Evolutionary conservation across 2,329 filamentous ascomycete species (phyloP).

Genomic region (Arthrinium phaeospermum): DNA sequence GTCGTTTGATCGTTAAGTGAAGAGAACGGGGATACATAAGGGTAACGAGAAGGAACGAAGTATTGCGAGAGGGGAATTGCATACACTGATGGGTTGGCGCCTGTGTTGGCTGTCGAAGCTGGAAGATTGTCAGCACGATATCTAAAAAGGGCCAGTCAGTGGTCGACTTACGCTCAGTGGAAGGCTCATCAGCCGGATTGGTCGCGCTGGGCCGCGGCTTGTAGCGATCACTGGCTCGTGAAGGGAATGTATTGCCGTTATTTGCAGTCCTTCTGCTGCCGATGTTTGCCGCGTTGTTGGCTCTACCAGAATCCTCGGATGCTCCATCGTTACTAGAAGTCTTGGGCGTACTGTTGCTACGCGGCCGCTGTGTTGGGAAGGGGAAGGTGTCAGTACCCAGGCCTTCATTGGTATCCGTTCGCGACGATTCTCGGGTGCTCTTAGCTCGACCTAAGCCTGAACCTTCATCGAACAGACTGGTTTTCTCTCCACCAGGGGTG

Average conservation of each 20-base stretch:
- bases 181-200: background rate
- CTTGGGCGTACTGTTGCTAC: slow-evolving; percentile 36
- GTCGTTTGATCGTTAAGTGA: slow-evolving; percentile 12
- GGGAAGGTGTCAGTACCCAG: slow-evolving; percentile 23
- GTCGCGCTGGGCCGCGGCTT: slow-evolving; percentile 28
- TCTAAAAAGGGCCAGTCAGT: background rate
- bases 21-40: background rate
- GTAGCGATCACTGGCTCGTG: slow-evolving; percentile 31
- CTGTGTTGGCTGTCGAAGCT: slow-evolving; percentile 31
- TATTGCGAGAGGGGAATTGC: slow-evolving; percentile 34
- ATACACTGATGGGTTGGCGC: slow-evolving; percentile 54
- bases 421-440: slow-evolving; percentile 49
- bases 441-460: slow-evolving; percentile 49
- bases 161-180: slow-evolving; percentile 1
- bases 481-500: slow-evolving; percentile 62
- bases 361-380: slow-evolving; percentile 33
- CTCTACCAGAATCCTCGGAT: slow-evolving; percentile 32
- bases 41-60: background rate
- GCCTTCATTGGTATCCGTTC: slow-evolving; percentile 33
- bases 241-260: slow-evolving; percentile 24
- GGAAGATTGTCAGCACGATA: slow-evolving; percentile 26
- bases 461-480: slow-evolving; percentile 59
- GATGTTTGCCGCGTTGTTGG: slow-evolving; percentile 22
- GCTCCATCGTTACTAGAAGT: slow-evolving; percentile 36
- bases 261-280: slow-evolving; percentile 24